Conservation (phyloP, 345 rosid species). For the Eucalyptus urophylla region DNA sequence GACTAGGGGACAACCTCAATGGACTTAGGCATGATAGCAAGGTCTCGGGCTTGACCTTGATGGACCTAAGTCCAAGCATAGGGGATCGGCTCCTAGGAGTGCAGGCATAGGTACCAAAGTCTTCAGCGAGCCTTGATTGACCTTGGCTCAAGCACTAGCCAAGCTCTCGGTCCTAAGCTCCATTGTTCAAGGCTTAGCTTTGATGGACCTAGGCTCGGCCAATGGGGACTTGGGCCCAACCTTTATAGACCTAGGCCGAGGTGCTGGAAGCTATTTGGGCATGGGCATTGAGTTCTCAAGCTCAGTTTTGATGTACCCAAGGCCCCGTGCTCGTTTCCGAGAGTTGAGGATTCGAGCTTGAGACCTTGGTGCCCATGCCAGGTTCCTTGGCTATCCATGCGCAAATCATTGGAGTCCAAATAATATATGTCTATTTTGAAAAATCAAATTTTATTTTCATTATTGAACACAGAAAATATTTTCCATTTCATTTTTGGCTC, state of each 20-base stretch:
- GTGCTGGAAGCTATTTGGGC: too few relatives aligned
- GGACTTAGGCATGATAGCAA: too few relatives aligned
- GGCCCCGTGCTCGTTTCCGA: accelerated
- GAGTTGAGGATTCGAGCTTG: neutral
- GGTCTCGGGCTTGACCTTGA: too few relatives aligned
- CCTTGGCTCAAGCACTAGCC: too few relatives aligned
- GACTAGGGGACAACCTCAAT: too few relatives aligned
- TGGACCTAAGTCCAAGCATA: too few relatives aligned
- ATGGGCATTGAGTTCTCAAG: neutral
- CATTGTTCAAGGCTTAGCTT: too few relatives aligned
- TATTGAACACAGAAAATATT: accelerated
- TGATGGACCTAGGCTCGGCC: too few relatives aligned
- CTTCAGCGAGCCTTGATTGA: too few relatives aligned
- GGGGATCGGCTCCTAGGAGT: too few relatives aligned
- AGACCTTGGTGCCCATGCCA: neutral
- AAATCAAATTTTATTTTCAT: neutral
- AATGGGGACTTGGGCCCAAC: accelerated
- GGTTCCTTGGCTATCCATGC: neutral
- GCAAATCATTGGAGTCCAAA: neutral
- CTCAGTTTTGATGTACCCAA: neutral
- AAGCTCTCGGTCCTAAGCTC: too few relatives aligned
- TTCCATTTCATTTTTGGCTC: neutral
- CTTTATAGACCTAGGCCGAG: accelerated
- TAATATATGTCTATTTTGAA: neutral
- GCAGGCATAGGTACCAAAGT: too few relatives aligned